A percentile compares a stretch with the other conserved stretches of the same genome.
These are phyloP conservation scores for Tremellales sp. DNA, from an alignment of 1,284 basidiomycete genomes.

Conservation along the genomic window DNA sequence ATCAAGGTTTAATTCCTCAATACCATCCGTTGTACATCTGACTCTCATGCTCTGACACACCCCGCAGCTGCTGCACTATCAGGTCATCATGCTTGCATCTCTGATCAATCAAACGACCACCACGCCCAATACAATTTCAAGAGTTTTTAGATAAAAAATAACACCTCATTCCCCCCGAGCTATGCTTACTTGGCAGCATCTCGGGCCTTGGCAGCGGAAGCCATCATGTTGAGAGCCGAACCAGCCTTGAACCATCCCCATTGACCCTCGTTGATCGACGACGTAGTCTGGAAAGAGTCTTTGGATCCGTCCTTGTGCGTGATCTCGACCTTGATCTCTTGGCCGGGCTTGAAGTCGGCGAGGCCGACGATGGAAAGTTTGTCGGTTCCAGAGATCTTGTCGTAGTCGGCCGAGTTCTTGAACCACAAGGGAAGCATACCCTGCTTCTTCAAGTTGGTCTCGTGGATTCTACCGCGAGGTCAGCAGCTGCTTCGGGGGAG, in stretches of 20 bases:
- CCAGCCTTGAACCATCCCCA: slow-evolving; percentile 94
- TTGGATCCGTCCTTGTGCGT: slow-evolving; percentile 77
- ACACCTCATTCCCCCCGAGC: too few species aligned
- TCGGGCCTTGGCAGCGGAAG: slow-evolving; percentile 33
- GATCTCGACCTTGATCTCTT: slow-evolving; percentile 73
- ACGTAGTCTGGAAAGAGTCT: slow-evolving; percentile 55
- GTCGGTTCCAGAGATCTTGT: slow-evolving; percentile 77
- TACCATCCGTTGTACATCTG: too few species aligned
- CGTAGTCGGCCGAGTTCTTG: slow-evolving; percentile 82
- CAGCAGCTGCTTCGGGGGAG: neutral
- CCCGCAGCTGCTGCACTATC: too few species aligned
- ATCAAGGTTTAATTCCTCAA: too few species aligned
- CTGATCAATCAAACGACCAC: too few species aligned
- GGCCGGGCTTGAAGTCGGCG: slow-evolving; percentile 77
- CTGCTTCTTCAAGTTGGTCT: slow-evolving; percentile 84
- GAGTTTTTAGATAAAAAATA: too few species aligned
- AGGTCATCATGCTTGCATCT: too few species aligned
- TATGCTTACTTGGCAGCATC: too few species aligned
- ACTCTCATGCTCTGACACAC: too few species aligned
- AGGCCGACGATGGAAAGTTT: slow-evolving; percentile 79
- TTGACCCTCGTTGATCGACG: slow-evolving; percentile 61
- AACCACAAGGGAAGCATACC: slow-evolving; percentile 89
- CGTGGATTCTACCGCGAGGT: slow-evolving; percentile 64
- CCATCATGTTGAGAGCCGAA: slow-evolving; percentile 53
- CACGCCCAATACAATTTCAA: too few species aligned